Base-by-base conservation (phyloP, 371 early-diverging fungal species). In the Actinomortierella ambigua region DNA sequence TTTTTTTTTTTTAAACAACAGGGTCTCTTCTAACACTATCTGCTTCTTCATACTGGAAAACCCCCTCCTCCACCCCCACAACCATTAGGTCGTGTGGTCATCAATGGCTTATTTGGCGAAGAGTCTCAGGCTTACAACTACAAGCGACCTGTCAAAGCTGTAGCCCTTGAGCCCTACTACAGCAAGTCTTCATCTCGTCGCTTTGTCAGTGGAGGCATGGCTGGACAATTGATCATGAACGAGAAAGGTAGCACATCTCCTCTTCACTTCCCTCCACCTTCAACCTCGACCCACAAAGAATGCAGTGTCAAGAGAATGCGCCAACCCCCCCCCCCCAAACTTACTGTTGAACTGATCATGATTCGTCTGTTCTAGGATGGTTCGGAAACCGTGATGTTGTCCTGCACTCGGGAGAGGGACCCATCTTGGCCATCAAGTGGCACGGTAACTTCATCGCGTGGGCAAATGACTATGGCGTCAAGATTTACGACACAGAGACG, bases 391-490 rank as follows among this genome's bases (percentile, higher is more conserved):
- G 85, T 53, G 91, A 94, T 63, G 82, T 84, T 14, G 82, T 92
- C 0, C 73, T 98, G 47, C 86, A 91, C 58, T 89, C 90, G 2
- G 94, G 94, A 44, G 92, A 94, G 49, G 97, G 98, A 0, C 92
- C 95, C 15, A 90, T 98, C 41, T 90, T 88, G 63, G 82, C 90
- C 3, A 87, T 95, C 52, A 81, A 86, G 55, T 98, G 98, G 98
- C 69, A 87, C 27, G 88, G 83, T 2, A 81, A 83, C 23, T 84
- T 90, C 48, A 90, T 98, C 68, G 97, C 96, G 0, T 97, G 96
- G 95, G 94, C 96, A 0, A 93, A 93, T 68, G 97, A 97, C 63
- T 78, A 83, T 81, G 95, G 95, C 11, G 90, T 95, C 41, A 91
- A 91, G 61, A 81, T 95, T 28, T 94, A 94, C 57, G 95, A 96